Evolutionary conservation across 2,329 filamentous ascomycete species (phyloP).

Genomic region (Fusarium sp.): DNA sequence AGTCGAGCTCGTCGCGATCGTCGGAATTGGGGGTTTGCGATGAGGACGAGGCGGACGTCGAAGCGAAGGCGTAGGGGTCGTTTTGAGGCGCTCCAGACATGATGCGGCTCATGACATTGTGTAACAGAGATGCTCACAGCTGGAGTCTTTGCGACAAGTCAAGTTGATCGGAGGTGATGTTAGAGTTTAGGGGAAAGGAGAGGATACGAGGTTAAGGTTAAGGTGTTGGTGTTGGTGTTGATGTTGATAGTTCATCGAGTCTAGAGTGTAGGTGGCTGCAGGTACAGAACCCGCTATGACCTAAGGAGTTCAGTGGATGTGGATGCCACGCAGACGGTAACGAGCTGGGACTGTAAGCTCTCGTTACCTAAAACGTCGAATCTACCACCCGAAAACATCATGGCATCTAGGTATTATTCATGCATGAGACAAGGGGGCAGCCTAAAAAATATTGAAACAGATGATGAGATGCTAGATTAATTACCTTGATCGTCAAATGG

Average conservation of each 20-base stretch:
- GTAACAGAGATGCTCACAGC: conserved; percentile 38
- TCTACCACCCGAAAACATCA: conserved; percentile 17
- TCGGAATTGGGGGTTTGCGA: conserved; percentile 53
- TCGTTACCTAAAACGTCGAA: conserved; percentile 35
- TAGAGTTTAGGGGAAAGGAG: conserved; percentile 1
- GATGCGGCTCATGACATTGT: conserved; percentile 58
- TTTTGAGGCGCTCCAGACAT: conserved; percentile 58
- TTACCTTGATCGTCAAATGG: conserved; percentile 15
- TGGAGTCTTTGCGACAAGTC: conserved; percentile 26
- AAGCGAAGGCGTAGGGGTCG: conserved; percentile 55
- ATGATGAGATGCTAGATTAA: not conserved
- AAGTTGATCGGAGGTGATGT: not conserved
- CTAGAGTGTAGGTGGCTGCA: not conserved
- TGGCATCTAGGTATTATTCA: not conserved
- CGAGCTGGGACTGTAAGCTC: not conserved
- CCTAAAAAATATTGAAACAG: not conserved
- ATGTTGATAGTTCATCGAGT: not conserved
- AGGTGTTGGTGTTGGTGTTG: not conserved
- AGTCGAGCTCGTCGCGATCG: conserved; percentile 64
- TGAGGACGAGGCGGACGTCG: conserved; percentile 51
- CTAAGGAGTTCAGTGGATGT: conserved; percentile 19
- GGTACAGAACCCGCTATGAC: not conserved
- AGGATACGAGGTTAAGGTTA: conserved; percentile 6
- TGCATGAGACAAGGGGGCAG: conserved; percentile 14
- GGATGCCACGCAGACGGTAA: conserved; percentile 18